Evolutionary conservation across 805 yeast genomes (phyloP), one percentile per base, ranked within the genome.

Genomic region (Ogataea trehalophila): DNA sequence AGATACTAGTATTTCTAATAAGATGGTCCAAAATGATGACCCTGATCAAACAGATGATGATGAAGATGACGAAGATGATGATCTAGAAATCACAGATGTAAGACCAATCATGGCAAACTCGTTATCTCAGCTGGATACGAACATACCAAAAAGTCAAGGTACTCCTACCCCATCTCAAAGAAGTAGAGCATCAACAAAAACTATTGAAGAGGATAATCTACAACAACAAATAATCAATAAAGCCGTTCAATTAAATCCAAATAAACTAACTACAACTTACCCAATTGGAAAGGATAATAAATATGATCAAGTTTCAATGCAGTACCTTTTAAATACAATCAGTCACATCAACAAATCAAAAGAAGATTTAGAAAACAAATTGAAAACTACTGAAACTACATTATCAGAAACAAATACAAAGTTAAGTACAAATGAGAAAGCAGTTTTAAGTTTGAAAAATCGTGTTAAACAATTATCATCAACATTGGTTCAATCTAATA

Each of bases 311-410:
- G 43, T 46, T 2, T 55, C 61, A 1, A 47, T 60, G 42, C 56
- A 58, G 16, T 54, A 59, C 39, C 41, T 60, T 18, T 39, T 60
- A 4, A 49, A 48, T 16, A 53, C 59, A 7, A 51, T 60, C 6
- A 29, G 50, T 1, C 49, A 51, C 17, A 37, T 53, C 20, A 50
- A 42, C 40, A 39, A 52, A 8, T 8, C 46, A 9, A 55, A 56
- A 20, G 47, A 46, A 15, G 33, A 20, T 6, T 34, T 50, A 9
- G 54, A 54, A 34, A 22, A 33, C 1, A 48, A 43, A 20, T 35
- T 56, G 8, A 43, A 44, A n/a, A 13, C 14, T n/a, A 23, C 43
- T 1, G 46, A 52, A 29, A 22, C 22, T 9, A 42, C 54, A 37
- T 42, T 47, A 18, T 43, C 36, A 4, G 45, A 47, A 9, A 17